Evolutionary conservation across 2,329 filamentous ascomycete genomes (phyloP).

Genomic region (Tolypocladium amazonense): DNA sequence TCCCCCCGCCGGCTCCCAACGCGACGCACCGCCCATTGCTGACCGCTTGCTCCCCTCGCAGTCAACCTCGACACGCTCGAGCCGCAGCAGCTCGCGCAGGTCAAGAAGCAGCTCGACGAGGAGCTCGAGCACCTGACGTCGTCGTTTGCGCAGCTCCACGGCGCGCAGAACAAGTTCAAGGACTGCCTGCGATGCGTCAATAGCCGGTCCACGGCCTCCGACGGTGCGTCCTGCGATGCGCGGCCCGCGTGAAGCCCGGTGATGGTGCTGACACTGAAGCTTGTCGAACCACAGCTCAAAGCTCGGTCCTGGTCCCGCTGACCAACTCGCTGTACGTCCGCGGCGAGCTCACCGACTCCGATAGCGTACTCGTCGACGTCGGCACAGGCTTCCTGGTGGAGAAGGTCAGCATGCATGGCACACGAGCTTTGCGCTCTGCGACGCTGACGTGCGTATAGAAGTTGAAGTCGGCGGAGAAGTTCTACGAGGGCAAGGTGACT

Average conservation of each 20-base stretch:
- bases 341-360: slow-evolving; percentile 62
- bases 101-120: slow-evolving; percentile 93
- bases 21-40: not conserved
- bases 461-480: slow-evolving; percentile 40
- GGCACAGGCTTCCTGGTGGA: slow-evolving; percentile 93
- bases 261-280: not conserved
- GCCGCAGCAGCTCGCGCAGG: slow-evolving; percentile 72
- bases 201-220: slow-evolving; percentile 19
- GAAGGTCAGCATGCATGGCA: slow-evolving; percentile 35
- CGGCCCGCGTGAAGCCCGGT: not conserved
- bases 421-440: not conserved
- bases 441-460: slow-evolving; percentile 24
- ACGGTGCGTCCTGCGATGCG: slow-evolving; percentile 14
- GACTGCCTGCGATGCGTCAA: slow-evolving; percentile 77
- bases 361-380: slow-evolving; percentile 79
- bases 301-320: slow-evolving; percentile 76
- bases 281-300: slow-evolving; percentile 15
- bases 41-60: slow-evolving; percentile 13
- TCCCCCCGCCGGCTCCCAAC: not conserved
- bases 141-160: slow-evolving; percentile 82
- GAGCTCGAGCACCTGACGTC: slow-evolving; percentile 89
- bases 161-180: slow-evolving; percentile 82
- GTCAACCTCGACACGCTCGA: slow-evolving; percentile 66
- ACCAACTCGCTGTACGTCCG: slow-evolving; percentile 93
- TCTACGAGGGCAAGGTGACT: slow-evolving; percentile 46